A percentile compares a stretch with the other conserved stretches of the same genome.
Evolutionary conservation across 108 stramenopile genomes (phyloP).

Genomic region (Skeletonema potamos): DNA sequence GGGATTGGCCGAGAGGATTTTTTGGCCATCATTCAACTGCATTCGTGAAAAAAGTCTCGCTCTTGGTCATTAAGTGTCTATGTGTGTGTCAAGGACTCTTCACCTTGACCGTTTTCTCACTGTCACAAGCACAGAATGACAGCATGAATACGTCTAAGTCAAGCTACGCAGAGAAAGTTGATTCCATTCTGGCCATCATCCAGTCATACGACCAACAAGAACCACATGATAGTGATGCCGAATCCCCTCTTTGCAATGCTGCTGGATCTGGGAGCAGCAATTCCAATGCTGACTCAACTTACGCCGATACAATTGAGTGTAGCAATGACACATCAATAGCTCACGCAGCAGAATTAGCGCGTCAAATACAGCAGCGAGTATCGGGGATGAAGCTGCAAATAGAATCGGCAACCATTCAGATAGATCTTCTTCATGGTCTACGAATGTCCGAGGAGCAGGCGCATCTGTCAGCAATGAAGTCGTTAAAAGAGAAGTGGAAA

Average conservation of each 20-base stretch:
- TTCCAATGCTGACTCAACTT: too few species aligned
- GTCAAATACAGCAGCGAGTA: not conserved
- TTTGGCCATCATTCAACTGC: too few species aligned
- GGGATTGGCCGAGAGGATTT: too few species aligned
- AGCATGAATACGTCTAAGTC: not conserved
- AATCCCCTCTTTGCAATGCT: too few species aligned
- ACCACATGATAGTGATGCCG: not conserved
- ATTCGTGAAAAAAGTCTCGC: too few species aligned
- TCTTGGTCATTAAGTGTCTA: too few species aligned
- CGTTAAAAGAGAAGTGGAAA: slow-evolving; percentile 21
- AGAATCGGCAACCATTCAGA: not conserved
- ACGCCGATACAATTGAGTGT: too few species aligned
- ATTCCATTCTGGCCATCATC: not conserved
- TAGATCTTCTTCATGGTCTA: not conserved
- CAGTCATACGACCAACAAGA: not conserved
- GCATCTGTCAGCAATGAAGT: slow-evolving; percentile 25
- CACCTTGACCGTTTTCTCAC: too few species aligned
- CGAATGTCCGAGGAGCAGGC: slow-evolving; percentile 7
- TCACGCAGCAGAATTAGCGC: not conserved
- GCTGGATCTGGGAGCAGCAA: too few species aligned
- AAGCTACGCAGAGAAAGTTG: not conserved
- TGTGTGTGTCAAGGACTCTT: too few species aligned
- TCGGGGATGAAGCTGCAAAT: not conserved
- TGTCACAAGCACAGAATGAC: too few species aligned
- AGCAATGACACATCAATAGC: not conserved